These are phyloP conservation scores for Arctium minus DNA, from an alignment of 129 eudicot genomes.

Conservation along the genomic window DNA sequence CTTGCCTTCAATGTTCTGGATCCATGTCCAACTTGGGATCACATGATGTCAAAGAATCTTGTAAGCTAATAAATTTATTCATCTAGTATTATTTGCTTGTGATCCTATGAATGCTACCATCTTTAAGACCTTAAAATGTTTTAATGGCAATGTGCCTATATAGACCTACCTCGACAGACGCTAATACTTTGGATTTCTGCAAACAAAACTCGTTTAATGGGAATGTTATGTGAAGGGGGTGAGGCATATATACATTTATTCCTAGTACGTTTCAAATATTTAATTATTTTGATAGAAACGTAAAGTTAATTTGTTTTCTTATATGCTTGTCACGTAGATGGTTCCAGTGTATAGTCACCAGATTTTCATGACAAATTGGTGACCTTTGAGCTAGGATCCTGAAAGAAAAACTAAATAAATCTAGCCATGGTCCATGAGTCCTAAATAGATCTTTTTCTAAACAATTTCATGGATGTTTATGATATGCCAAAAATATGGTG, in stretches of 20 bases:
- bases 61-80: background rate
- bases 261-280: no score
- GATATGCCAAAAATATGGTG: no score
- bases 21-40: background rate
- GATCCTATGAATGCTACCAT: background rate
- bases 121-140: background rate
- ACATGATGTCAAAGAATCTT: background rate
- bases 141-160: background rate
- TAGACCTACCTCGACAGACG: background rate
- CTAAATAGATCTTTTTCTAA: no score
- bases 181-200: background rate
- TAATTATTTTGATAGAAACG: no score
- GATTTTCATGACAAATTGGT: no score
- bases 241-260: background rate
- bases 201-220: background rate
- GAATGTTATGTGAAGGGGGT: background rate
- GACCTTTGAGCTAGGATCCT: no score
- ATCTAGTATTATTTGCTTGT: background rate
- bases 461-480: no score
- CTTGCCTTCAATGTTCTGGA: background rate
- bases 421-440: no score
- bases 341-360: no score
- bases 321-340: no score
- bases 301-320: no score
- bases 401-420: no score